Percentiles rank a stretch among this genome's conserved stretches.
These are phyloP conservation scores for Boletus smithii DNA, from an alignment of 1,284 basidiomycete genomes.

Conservation along the genomic window DNA sequence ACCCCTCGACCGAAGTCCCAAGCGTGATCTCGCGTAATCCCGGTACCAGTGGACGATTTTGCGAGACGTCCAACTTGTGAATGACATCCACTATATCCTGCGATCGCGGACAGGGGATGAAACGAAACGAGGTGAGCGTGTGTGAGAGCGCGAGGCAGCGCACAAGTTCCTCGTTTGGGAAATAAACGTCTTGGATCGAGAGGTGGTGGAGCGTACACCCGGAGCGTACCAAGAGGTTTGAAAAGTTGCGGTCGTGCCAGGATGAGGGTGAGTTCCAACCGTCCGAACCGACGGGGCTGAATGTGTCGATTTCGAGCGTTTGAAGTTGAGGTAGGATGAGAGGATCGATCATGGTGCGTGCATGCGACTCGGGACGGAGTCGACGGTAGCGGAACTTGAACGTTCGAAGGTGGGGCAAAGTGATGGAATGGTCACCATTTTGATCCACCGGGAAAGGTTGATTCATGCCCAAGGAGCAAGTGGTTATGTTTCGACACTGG, in stretches of 20 bases:
- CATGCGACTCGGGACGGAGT: background rate
- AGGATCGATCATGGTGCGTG: constrained; percentile 1
- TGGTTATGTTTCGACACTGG: constrained; percentile 18
- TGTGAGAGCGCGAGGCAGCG: too few species aligned
- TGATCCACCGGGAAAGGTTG: background rate
- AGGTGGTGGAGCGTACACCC: constrained; percentile 12
- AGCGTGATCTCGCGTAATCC: constrained; percentile 15
- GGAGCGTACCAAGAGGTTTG: constrained; percentile 17
- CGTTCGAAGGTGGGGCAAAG: constrained; percentile 12
- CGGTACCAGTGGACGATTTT: constrained; percentile 4
- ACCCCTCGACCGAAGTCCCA: constrained; percentile 12
- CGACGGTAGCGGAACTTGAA: constrained; percentile 18
- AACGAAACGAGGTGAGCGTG: constrained; percentile 14
- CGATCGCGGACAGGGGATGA: constrained; percentile 22
- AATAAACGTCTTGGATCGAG: constrained; percentile 19
- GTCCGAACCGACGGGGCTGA: background rate
- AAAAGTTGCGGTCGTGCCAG: constrained; percentile 18
- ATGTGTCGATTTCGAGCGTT: constrained; percentile 19
- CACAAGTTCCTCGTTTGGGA: constrained; percentile 21
- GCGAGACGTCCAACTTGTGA: constrained; percentile 2
- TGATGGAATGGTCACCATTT: background rate
- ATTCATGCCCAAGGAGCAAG: constrained; percentile 17
- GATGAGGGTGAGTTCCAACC: background rate
- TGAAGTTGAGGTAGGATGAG: constrained; percentile 17
- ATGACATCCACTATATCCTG: constrained; percentile 18